These are phyloP conservation scores for Gloeostereum incarnatum DNA, from an alignment of 768 basidiomycete genomes.

Conservation along the genomic window DNA sequence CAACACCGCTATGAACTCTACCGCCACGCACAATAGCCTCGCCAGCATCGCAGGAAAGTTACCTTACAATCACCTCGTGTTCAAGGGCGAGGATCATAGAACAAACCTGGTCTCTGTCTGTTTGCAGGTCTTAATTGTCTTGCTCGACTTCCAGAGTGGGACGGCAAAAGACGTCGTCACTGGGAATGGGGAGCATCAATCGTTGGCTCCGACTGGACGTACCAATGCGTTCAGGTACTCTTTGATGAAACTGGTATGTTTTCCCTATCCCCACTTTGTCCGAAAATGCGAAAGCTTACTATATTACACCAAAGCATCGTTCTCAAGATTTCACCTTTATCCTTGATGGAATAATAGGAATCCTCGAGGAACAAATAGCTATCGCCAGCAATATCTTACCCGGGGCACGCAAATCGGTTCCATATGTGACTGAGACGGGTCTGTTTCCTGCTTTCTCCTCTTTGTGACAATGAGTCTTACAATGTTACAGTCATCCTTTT, in stretches of 20 bases:
- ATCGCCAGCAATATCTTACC: conserved; percentile 70
- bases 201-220: conserved; percentile 42
- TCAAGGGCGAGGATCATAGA: conserved; percentile 80
- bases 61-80: conserved; percentile 85
- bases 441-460: conserved; percentile 15
- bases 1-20: conserved; percentile 78
- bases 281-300: conserved; percentile 8
- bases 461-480: conserved; percentile 4
- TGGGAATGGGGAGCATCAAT: conserved; percentile 32
- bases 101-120: conserved; percentile 64
- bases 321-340: conserved; percentile 85
- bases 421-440: conserved; percentile 80
- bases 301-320: conserved; percentile 54
- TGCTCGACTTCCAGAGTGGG: conserved; percentile 78
- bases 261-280: conserved; percentile 2
- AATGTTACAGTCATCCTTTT: conserved; percentile 56
- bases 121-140: conserved; percentile 66
- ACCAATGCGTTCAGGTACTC: conserved; percentile 92
- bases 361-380: conserved; percentile 69
- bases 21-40: conserved; percentile 36
- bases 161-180: conserved; percentile 46
- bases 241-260: conserved; percentile 73
- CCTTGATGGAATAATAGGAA: conserved; percentile 56
- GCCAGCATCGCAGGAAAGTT: conserved; percentile 68
- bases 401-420: conserved; percentile 75